A percentile compares a stretch with the other conserved stretches of the same genome.
phyloP scores from a whole-genome alignment of 2,329 filamentous ascomycete genomes.

The Colletotrichum tofieldiae region DNA sequence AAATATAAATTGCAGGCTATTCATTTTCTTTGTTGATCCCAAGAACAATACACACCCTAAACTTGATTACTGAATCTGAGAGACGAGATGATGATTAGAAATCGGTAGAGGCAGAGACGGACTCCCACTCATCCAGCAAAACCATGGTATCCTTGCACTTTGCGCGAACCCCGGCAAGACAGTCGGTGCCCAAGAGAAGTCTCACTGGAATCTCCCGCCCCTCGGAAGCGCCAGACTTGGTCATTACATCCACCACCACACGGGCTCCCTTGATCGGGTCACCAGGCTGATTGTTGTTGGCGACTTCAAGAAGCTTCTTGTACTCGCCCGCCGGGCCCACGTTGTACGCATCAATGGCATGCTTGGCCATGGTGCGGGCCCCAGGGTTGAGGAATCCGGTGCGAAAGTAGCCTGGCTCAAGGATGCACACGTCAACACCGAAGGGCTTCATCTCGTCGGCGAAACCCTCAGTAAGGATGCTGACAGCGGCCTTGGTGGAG shows the following conservation, averaged over 20 bases:
- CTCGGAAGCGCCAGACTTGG: slow-evolving; percentile 61
- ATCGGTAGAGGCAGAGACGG: slow-evolving; percentile 57
- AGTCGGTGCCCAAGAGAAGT: slow-evolving; percentile 70
- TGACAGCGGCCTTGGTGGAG: slow-evolving; percentile 63
- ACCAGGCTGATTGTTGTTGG: slow-evolving; percentile 67
- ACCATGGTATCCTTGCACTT: slow-evolving; percentile 61
- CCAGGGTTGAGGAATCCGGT: slow-evolving; percentile 63
- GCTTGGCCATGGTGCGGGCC: slow-evolving; percentile 47
- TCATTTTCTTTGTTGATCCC: background rate
- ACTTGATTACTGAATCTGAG: background rate
- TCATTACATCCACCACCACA: slow-evolving; percentile 70
- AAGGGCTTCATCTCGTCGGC: slow-evolving; percentile 62
- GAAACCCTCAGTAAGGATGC: slow-evolving; percentile 62
- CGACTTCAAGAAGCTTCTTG: slow-evolving; percentile 51
- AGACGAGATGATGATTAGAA: slow-evolving; percentile 8
- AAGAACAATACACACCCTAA: background rate
- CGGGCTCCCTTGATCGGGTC: slow-evolving; percentile 68
- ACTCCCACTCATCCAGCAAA: slow-evolving; percentile 66
- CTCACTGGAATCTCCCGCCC: slow-evolving; percentile 68
- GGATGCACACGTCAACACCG: slow-evolving; percentile 57
- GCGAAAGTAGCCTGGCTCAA: slow-evolving; percentile 70
- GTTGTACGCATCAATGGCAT: slow-evolving; percentile 52
- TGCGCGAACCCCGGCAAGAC: slow-evolving; percentile 56
- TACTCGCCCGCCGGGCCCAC: slow-evolving; percentile 49
- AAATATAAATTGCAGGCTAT: background rate